Conservation (phyloP, 192 early-diverging fungal genomes). For the Hyaloraphidium curvatum region DNA sequence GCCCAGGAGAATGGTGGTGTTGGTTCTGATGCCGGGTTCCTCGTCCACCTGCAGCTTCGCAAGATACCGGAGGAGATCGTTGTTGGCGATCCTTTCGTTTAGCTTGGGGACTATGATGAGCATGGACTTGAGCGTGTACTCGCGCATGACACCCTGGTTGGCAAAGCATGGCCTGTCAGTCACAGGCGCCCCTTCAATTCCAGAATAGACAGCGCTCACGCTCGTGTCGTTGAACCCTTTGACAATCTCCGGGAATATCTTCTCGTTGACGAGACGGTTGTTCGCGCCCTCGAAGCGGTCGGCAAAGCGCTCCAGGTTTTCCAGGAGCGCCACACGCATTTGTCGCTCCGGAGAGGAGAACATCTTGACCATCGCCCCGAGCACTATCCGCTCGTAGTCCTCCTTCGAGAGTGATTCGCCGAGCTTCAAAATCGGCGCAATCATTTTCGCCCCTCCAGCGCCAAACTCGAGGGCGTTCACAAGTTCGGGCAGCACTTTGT, state of each 20-base stretch:
- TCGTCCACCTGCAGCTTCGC: slow-evolving; percentile 78
- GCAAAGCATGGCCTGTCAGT: background rate
- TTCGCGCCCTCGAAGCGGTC: slow-evolving; percentile 26
- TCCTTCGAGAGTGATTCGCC: slow-evolving; percentile 47
- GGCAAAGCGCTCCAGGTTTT: slow-evolving; percentile 56
- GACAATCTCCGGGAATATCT: slow-evolving; percentile 74
- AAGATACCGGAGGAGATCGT: slow-evolving; percentile 64
- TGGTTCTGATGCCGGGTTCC: slow-evolving; percentile 91
- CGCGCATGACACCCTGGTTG: slow-evolving; percentile 57
- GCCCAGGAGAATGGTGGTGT: slow-evolving; percentile 87
- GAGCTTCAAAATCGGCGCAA: slow-evolving; percentile 67
- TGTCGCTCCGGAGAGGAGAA: slow-evolving; percentile 74
- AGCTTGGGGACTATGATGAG: slow-evolving; percentile 52
- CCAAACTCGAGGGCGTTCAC: slow-evolving; percentile 65
- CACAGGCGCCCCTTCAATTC: background rate
- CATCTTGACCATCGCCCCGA: slow-evolving; percentile 24
- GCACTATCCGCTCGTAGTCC: slow-evolving; percentile 49
- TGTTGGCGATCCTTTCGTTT: slow-evolving; percentile 53
- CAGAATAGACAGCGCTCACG: slow-evolving; percentile 12
- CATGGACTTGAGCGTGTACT: slow-evolving; percentile 73
- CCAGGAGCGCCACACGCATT: slow-evolving; percentile 66
- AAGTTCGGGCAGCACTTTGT: slow-evolving; percentile 87
- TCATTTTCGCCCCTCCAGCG: slow-evolving; percentile 45
- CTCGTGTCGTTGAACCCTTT: slow-evolving; percentile 71
- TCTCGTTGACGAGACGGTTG: slow-evolving; percentile 46